Conservation (phyloP, 108 stramenopile genomes). For the Cyclotella baltica region DNA sequence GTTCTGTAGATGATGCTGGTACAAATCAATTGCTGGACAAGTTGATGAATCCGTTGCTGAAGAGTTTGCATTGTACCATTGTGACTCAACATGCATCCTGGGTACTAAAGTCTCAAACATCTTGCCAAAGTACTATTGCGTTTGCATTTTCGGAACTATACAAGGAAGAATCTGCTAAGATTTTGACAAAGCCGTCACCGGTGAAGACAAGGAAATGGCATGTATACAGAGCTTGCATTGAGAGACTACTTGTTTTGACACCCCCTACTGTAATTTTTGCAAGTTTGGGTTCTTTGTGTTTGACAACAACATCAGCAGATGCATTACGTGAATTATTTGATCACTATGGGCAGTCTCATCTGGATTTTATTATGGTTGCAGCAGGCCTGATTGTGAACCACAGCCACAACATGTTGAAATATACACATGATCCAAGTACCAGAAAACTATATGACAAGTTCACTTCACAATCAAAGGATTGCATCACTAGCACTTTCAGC, state of each 20-base stretch:
- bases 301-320: conserved; percentile 33
- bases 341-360: conserved; percentile 43
- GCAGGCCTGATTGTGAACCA: conserved; percentile 47
- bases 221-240: conserved; percentile 45
- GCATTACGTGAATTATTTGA: conserved; percentile 35
- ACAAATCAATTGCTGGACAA: conserved; percentile 16
- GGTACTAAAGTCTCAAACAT: neutral
- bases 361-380: conserved; percentile 46
- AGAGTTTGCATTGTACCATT: conserved; percentile 32
- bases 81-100: conserved; percentile 15
- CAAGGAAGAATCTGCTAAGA: conserved; percentile 39
- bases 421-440: neutral
- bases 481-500: conserved; percentile 26
- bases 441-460: conserved; percentile 34
- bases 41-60: conserved; percentile 48
- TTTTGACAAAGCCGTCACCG: conserved; percentile 36
- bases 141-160: conserved; percentile 36
- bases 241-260: conserved; percentile 39
- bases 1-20: conserved; percentile 14
- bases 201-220: conserved; percentile 42
- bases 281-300: conserved; percentile 9
- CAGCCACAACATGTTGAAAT: conserved; percentile 7
- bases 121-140: conserved; percentile 18
- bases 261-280: conserved; percentile 34
- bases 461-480: conserved; percentile 35